These are phyloP conservation scores for Pythium dissimile DNA, from an alignment of 352 stramenopile species.

Conservation along the genomic window DNA sequence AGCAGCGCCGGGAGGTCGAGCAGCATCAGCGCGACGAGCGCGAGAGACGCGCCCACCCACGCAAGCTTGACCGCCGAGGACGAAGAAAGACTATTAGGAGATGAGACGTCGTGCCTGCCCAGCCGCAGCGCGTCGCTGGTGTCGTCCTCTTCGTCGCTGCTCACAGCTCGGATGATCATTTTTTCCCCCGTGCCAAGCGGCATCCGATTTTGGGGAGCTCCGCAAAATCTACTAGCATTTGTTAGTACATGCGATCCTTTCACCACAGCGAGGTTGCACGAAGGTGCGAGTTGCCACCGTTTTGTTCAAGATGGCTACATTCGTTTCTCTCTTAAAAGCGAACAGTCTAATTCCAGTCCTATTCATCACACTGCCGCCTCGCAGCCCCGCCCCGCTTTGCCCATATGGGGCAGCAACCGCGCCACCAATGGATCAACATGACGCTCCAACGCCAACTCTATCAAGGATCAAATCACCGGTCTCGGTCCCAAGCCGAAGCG, in stretches of 20 bases:
- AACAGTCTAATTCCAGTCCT: neutral
- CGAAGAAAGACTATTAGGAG: neutral
- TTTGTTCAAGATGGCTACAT: neutral
- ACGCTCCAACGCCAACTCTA: neutral
- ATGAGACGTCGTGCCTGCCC: neutral
- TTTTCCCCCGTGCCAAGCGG: no score
- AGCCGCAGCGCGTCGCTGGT: neutral
- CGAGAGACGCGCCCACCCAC: slow-evolving; percentile 45
- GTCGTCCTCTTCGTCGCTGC: slow-evolving; percentile 46
- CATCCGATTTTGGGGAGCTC: no score
- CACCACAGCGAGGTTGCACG: neutral
- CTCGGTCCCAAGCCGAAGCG: neutral
- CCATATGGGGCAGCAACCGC: no score
- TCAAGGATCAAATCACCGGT: neutral
- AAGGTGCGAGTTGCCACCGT: neutral
- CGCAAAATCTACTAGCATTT: no score
- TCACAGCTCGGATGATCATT: slow-evolving; percentile 80
- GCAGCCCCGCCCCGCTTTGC: neutral
- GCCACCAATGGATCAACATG: neutral
- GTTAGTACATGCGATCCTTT: no score
- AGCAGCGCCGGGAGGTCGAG: slow-evolving; percentile 55
- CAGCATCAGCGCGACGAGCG: slow-evolving; percentile 48
- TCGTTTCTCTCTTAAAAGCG: neutral
- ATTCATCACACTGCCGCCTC: neutral
- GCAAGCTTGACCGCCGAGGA: slow-evolving; percentile 22